Base-by-base conservation (phyloP, 306 rosid genomes). In the Potentilla sterilis region DNA sequence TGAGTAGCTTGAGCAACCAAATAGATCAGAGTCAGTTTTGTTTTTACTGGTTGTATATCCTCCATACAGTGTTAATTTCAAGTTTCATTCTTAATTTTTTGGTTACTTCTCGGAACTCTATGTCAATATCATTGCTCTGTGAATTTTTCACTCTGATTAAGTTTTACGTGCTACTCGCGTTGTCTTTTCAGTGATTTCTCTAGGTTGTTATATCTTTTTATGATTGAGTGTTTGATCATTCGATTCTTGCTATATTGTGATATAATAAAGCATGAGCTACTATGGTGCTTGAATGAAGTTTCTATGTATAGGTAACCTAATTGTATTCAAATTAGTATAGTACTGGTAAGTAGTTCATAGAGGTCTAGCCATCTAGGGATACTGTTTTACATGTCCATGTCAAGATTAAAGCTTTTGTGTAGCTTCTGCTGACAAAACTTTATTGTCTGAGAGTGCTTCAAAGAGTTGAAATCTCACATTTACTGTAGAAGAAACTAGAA, bases 31-130 rank as follows among this genome's bases (percentile, higher is more conserved):
- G 85, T 62, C 85, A 67, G 69, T 75, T 72, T 76, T 79, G 75
- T 74, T 77, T 69, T 65, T 65, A 73, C 83, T 77, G 85, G 86
- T 75, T 89, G 92, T 88, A 88, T 69, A 87, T 88, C 86, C 82
- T 79, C 70, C 86, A 69, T 81, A 71, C 69, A 77, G 71, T 78
- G 85, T 84, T 83, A 72, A 76, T 82, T 86, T 48, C 4, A 14
- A 48, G 40, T 48, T 48, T 85, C 65, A 73, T 63, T 79, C 74
- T 72, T 70, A 48, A 40, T 41, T 16, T 58, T 77, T 63, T 81
- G 47, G 77, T 28, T 5, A 59, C 80, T 83, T 59, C 62, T 77
- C 38, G 35, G 43, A 68, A 79, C 46, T 76, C 72, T 61, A 40
- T 59, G 40, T 67, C 76, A 32, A 48, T 38, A 32, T 75, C 32